These are phyloP conservation scores for Neonectria magnoliae DNA, from an alignment of 2,329 filamentous ascomycete species.

Conservation along the genomic window DNA sequence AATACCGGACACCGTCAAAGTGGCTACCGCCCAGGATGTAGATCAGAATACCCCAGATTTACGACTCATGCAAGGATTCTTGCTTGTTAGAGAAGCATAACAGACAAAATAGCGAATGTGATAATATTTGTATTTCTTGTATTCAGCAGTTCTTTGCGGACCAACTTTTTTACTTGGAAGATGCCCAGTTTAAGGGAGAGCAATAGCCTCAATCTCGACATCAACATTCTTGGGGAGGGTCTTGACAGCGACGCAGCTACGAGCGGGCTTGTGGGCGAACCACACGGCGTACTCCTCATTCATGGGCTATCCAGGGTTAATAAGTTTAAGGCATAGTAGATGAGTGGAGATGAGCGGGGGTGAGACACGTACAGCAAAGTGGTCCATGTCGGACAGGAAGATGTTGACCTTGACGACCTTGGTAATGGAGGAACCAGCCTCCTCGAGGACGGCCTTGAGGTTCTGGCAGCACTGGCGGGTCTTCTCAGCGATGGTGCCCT, in stretches of 20 bases:
- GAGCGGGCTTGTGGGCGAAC: constrained; percentile 85
- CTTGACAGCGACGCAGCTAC: constrained; percentile 91
- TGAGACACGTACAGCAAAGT: constrained; percentile 71
- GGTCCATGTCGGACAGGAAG: constrained; percentile 90
- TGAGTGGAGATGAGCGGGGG: not conserved
- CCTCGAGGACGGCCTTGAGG: constrained; percentile 83
- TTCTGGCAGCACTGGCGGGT: constrained; percentile 75
- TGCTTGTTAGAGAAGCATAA: not conserved
- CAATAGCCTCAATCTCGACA: constrained; percentile 91
- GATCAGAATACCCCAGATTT: not conserved
- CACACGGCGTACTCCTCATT: constrained; percentile 87
- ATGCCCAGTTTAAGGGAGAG: constrained; percentile 62
- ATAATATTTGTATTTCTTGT: not conserved
- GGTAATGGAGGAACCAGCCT: constrained; percentile 79
- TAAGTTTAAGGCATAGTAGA: not conserved
- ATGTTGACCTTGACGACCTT: constrained; percentile 92
- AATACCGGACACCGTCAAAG: too few species aligned
- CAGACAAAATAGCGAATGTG: not conserved
- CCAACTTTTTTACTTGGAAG: not conserved
- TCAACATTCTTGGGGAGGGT: constrained; percentile 86
- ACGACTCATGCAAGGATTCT: not conserved
- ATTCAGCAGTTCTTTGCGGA: not conserved
- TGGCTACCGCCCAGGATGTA: too few species aligned
- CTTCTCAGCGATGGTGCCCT: constrained; percentile 71
- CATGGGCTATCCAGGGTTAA: constrained; percentile 66